Base-by-base conservation (phyloP, 495 filamentous ascomycete species). In the Aspergillus heteromorphus region DNA sequence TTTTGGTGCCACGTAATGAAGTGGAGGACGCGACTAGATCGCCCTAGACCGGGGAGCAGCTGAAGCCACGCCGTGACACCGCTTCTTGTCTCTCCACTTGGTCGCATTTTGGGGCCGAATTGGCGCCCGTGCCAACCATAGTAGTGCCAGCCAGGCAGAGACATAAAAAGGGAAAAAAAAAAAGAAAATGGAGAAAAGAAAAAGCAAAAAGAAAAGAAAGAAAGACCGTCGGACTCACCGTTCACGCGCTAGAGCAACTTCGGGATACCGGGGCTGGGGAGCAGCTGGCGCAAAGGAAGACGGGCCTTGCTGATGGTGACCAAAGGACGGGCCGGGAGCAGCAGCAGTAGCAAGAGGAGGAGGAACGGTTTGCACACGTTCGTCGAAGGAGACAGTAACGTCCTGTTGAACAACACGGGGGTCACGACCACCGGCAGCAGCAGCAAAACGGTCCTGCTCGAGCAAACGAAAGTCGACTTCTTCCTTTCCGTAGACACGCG, bases 391-490 rank as follows among this genome's bases (percentile, higher is more conserved):
- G 38, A 57, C 70, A 70, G 75, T 71, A 71, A 72, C 80, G 80
- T 49, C 54, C 17, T 58, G 43, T 56, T 75, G 83, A 72, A 68
- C 77, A 72, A 68, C 77, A 73, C 65, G 21, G 21, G 48, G 18
- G 21, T 30, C 29, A 41, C 11, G n/a, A 38, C 34, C 34, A 38
- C 8, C 11, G 5, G 11, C 34, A 38, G 34, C 0, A 5, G 34
- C 0, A 42, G 40, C 47, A 52, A 54, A 47, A 6, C 27, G 43
- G 17, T 87, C 83, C 72, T 85, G 81, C 76, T 84, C 73, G 72
- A 83, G n/a, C n/a, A n/a, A 77, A 68, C 77, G 81, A 72, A 89
- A 77, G 66, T 81, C 85, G 78, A 89, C 79, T 78, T 95, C 87
- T 83, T 92, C 86, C 76, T 89, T 83, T 70, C 80, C 81, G 78